These are phyloP conservation scores for Ganoderma resinaceum DNA, from an alignment of 1,284 basidiomycete species.

Conservation along the genomic window DNA sequence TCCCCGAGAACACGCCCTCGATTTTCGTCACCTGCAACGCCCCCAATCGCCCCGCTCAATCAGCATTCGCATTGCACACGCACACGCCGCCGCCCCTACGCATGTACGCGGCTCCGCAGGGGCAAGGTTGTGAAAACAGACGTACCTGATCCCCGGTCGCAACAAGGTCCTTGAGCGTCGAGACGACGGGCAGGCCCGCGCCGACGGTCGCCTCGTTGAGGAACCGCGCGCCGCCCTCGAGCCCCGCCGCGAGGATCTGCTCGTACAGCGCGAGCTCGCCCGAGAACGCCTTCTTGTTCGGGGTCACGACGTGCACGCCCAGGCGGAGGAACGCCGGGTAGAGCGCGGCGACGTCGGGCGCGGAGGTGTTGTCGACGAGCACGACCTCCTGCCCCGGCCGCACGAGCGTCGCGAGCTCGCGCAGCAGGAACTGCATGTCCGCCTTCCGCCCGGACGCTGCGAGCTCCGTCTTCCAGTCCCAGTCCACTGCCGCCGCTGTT, in stretches of 20 bases:
- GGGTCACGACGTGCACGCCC: conserved; percentile 92
- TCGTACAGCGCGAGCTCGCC: conserved; percentile 78
- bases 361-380: conserved; percentile 94
- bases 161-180: conserved; percentile 91
- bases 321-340: conserved; percentile 86
- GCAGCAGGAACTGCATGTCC: conserved; percentile 54
- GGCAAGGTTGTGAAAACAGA: background rate
- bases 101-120: background rate
- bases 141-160: conserved; percentile 89
- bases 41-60: background rate
- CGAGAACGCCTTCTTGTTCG: conserved; percentile 98
- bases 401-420: conserved; percentile 53
- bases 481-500: background rate
- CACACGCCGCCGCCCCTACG: background rate
- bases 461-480: conserved; percentile 55
- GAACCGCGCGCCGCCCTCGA: conserved; percentile 68
- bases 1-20: conserved; percentile 92
- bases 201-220: conserved; percentile 96
- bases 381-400: conserved; percentile 66
- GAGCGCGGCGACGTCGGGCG: conserved; percentile 80
- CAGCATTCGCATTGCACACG: background rate
- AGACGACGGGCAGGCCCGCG: conserved; percentile 93
- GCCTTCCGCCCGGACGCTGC: conserved; percentile 48
- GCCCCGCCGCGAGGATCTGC: conserved; percentile 65
- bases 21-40: conserved; percentile 72